phyloP scores from a whole-genome alignment of 108 stramenopile species.

The Skeletonema marinoi region DNA sequence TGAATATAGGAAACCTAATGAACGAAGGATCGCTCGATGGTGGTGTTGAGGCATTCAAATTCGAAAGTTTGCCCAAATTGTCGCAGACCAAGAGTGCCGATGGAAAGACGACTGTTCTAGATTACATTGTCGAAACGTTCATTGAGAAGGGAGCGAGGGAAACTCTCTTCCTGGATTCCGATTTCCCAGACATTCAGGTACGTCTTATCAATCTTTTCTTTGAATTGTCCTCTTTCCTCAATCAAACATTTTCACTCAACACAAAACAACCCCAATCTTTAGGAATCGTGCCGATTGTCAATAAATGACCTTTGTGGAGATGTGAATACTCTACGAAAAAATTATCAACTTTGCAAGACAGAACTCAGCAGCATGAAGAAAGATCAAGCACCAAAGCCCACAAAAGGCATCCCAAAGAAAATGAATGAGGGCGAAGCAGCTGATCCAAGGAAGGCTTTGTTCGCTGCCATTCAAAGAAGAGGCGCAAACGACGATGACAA shows the following conservation, averaged over 20 bases:
- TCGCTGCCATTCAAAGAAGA: conserved; percentile 53
- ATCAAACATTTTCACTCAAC: background rate
- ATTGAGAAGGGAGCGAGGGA: conserved; percentile 64
- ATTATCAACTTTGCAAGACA: conserved; percentile 61
- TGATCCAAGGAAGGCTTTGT: conserved; percentile 47
- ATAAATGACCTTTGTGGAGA: conserved; percentile 71
- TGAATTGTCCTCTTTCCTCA: background rate
- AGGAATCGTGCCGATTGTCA: conserved; percentile 66
- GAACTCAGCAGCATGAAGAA: conserved; percentile 68
- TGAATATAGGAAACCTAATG: conserved; percentile 92
- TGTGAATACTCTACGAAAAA: conserved; percentile 49
- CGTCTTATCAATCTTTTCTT: conserved; percentile 8
- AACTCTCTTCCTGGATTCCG: conserved; percentile 56
- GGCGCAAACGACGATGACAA: conserved; percentile 10
- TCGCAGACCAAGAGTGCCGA: conserved; percentile 93
- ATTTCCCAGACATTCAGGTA: conserved; percentile 74
- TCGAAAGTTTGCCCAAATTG: conserved; percentile 90
- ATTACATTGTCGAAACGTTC: conserved; percentile 89
- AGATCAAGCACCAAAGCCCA: conserved; percentile 44
- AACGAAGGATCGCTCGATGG: conserved; percentile 88
- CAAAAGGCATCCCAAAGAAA: conserved; percentile 21
- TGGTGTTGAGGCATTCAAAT: conserved; percentile 89
- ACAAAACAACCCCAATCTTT: background rate
- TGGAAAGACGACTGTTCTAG: conserved; percentile 92
- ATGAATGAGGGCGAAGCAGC: conserved; percentile 19